A percentile compares a stretch with the other conserved stretches of the same genome.
Evolutionary conservation across 163 green algal species (phyloP).

Genomic region (Volvox carteri): DNA sequence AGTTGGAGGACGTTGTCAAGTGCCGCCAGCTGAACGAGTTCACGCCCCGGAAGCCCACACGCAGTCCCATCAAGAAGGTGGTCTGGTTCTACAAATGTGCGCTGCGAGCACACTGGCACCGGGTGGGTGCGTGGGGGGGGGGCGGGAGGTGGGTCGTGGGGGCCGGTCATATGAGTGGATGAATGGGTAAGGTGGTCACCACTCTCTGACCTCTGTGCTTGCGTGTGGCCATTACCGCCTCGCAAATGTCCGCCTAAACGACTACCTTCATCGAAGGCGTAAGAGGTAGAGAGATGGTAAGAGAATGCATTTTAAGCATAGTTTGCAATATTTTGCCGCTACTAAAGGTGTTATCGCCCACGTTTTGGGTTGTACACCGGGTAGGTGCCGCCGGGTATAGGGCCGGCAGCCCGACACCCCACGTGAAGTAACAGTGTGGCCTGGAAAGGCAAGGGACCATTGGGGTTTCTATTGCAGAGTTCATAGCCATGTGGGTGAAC

Average conservation of each 20-base stretch:
- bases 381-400: too few species aligned
- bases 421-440: not conserved
- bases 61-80: conserved; percentile 35
- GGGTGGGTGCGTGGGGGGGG: not conserved
- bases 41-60: conserved; percentile 49
- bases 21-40: conserved; percentile 64
- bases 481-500: too few species aligned
- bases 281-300: too few species aligned
- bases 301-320: too few species aligned
- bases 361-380: too few species aligned
- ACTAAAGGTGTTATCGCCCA: too few species aligned
- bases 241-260: too few species aligned
- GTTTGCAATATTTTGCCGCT: too few species aligned
- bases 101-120: conserved; percentile 46
- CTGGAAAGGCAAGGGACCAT: not conserved
- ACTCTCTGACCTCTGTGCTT: too few species aligned
- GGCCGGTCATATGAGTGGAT: not conserved
- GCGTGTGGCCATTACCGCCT: too few species aligned
- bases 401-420: too few species aligned
- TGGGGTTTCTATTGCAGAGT: not conserved
- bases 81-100: conserved; percentile 58
- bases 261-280: too few species aligned
- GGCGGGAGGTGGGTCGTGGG: not conserved
- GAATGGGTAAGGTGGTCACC: not conserved
- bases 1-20: conserved; percentile 72